These are phyloP conservation scores for Boletellus ananas DNA, from an alignment of 768 basidiomycete species.

Conservation along the genomic window DNA sequence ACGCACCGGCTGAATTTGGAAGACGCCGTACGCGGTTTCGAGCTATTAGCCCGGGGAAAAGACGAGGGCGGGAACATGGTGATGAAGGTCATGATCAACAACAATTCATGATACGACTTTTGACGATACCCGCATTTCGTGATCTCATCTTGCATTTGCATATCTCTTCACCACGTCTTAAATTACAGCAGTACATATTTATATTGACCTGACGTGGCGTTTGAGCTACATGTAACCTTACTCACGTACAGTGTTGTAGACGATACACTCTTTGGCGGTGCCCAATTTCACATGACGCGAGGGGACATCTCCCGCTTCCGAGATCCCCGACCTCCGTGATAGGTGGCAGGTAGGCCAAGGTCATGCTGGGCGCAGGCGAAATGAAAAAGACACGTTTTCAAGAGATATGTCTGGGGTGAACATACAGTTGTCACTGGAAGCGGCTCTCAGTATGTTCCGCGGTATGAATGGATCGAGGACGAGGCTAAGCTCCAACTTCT, in stretches of 20 bases:
- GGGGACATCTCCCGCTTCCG: background rate
- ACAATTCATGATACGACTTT: constrained; percentile 33
- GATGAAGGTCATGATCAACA: constrained; percentile 84
- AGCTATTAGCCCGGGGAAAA: constrained; percentile 69
- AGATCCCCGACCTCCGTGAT: constrained; percentile 7
- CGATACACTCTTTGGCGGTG: constrained; percentile 1
- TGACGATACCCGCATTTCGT: background rate
- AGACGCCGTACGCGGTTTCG: constrained; percentile 72
- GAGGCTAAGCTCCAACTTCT: constrained; percentile 15
- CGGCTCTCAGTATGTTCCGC: constrained; percentile 5
- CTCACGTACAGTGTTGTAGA: constrained; percentile 7
- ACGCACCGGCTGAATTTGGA: constrained; percentile 72
- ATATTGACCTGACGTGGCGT: constrained; percentile 7
- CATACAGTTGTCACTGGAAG: constrained; percentile 8
- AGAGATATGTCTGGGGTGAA: constrained; percentile 7
- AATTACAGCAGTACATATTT: constrained; percentile 11
- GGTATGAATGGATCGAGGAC: constrained; percentile 20
- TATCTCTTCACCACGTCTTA: constrained; percentile 8
- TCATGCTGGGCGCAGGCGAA: background rate
- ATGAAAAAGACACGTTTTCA: constrained; percentile 9
- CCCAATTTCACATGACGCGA: background rate
- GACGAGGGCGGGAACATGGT: constrained; percentile 82
- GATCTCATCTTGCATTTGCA: constrained; percentile 4
- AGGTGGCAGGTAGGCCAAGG: no score
- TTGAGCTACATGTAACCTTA: constrained; percentile 25